phyloP scores from a whole-genome alignment of 441 rosid species.

The Populus hybrid region DNA sequence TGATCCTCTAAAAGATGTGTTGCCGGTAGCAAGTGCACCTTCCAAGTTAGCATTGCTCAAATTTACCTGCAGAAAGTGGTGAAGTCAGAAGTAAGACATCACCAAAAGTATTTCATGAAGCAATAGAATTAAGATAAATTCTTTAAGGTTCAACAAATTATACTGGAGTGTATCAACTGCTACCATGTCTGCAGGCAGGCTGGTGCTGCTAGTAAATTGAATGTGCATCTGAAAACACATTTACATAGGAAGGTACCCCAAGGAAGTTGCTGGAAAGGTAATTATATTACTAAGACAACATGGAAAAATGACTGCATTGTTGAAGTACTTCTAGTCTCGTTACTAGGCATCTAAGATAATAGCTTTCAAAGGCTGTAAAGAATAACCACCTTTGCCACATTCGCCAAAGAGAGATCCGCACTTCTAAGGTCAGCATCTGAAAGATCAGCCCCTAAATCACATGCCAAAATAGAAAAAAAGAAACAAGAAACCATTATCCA shows the following conservation, averaged over 20 bases:
- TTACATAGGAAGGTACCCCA: background rate
- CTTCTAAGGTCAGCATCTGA: slow-evolving; percentile 85
- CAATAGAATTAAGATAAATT: background rate
- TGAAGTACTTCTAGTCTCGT: background rate
- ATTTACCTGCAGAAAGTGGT: slow-evolving; percentile 56
- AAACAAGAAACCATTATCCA: background rate
- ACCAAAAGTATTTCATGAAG: background rate
- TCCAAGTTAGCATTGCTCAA: slow-evolving; percentile 84
- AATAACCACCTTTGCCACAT: slow-evolving; percentile 69
- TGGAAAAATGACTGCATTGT: background rate
- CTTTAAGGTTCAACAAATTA: background rate
- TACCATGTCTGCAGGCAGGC: background rate
- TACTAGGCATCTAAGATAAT: background rate
- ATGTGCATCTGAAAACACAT: background rate
- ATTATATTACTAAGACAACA: background rate
- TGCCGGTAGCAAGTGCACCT: slow-evolving; percentile 84
- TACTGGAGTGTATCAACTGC: background rate
- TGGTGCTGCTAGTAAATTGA: background rate
- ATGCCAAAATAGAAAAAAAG: background rate
- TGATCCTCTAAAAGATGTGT: slow-evolving; percentile 88
- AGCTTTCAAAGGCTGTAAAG: background rate
- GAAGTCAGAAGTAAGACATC: background rate
- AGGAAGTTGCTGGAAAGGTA: background rate
- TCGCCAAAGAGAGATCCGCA: slow-evolving; percentile 85
- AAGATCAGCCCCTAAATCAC: slow-evolving; percentile 75